phyloP scores from a whole-genome alignment of 257 asterid genomes.

The Nicotiana noctiflora region DNA sequence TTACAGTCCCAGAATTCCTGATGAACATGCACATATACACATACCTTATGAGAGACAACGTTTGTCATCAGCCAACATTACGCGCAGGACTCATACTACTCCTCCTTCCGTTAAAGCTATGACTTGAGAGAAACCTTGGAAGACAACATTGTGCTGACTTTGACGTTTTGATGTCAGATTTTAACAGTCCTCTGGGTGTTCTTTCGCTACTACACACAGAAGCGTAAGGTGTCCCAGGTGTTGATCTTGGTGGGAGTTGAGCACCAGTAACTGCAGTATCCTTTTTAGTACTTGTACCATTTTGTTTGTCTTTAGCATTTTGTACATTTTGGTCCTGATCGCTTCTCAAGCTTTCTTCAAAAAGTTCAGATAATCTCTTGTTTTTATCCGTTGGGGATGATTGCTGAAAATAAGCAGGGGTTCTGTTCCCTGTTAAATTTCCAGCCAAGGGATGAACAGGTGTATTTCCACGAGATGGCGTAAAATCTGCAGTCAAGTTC shows the following conservation, averaged over 20 bases:
- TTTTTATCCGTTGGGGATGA: constrained; percentile 44
- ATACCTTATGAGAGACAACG: not conserved
- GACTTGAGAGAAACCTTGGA: constrained; percentile 50
- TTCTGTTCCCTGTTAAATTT: constrained; percentile 11
- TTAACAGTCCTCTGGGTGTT: constrained; percentile 20
- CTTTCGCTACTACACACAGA: constrained; percentile 24
- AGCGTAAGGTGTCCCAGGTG: constrained; percentile 23
- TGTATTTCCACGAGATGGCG: constrained; percentile 69
- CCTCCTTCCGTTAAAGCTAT: constrained; percentile 48
- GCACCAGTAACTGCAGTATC: not conserved
- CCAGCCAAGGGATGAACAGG: constrained; percentile 57
- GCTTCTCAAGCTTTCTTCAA: constrained; percentile 36
- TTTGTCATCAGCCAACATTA: constrained; percentile 15
- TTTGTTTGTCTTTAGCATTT: constrained; percentile 7
- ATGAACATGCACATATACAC: not conserved
- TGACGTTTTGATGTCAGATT: constrained; percentile 14
- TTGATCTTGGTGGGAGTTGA: constrained; percentile 19
- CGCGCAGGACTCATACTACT: constrained; percentile 33
- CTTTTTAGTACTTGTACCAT: constrained; percentile 9
- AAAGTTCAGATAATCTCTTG: constrained; percentile 54
- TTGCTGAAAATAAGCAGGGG: constrained; percentile 1
- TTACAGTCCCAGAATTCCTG: constrained; percentile 1
- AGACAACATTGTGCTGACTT: constrained; percentile 54
- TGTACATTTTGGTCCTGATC: constrained; percentile 17
- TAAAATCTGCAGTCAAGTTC: constrained; percentile 40